These are phyloP conservation scores for Dacryopinax primogenitus DNA, from an alignment of 768 basidiomycete species.

Conservation along the genomic window DNA sequence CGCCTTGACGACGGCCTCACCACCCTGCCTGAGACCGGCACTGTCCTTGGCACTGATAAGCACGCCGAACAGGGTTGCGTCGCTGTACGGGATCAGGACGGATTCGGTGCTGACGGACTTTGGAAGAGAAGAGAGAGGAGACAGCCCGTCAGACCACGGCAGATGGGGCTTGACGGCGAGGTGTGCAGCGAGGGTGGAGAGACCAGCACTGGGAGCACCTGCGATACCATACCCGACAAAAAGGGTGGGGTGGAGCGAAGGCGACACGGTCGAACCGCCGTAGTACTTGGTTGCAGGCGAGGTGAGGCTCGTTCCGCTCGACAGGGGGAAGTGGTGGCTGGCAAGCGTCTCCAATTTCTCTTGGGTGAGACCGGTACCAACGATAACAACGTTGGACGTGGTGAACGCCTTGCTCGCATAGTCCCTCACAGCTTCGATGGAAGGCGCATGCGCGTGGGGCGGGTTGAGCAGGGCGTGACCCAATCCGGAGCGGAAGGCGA, in stretches of 20 bases:
- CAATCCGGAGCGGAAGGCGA: conserved; percentile 91
- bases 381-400: conserved; percentile 66
- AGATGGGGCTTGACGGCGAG: conserved; percentile 66
- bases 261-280: conserved; percentile 69
- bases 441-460: conserved; percentile 44
- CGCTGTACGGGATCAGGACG: conserved; percentile 79
- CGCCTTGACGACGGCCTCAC: conserved; percentile 52
- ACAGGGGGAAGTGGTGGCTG: conserved; percentile 44
- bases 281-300: conserved; percentile 43
- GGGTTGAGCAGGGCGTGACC: conserved; percentile 80
- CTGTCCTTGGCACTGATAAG: conserved; percentile 57
- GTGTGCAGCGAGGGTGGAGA: conserved; percentile 67
- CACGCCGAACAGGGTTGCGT: conserved; percentile 77
- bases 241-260: conserved; percentile 45
- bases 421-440: conserved; percentile 54
- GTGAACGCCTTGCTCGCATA: conserved; percentile 64
- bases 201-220: conserved; percentile 49
- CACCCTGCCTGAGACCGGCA: conserved; percentile 52
- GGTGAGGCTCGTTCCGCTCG: conserved; percentile 28
- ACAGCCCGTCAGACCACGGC: conserved; percentile 73
- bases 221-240: conserved; percentile 82
- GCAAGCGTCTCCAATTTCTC: conserved; percentile 57
- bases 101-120: conserved; percentile 50
- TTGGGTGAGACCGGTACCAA: conserved; percentile 78
- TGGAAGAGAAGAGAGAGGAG: conserved; percentile 53